Conservation (phyloP, 345 rosid species). For the Lepidium sativum region DNA sequence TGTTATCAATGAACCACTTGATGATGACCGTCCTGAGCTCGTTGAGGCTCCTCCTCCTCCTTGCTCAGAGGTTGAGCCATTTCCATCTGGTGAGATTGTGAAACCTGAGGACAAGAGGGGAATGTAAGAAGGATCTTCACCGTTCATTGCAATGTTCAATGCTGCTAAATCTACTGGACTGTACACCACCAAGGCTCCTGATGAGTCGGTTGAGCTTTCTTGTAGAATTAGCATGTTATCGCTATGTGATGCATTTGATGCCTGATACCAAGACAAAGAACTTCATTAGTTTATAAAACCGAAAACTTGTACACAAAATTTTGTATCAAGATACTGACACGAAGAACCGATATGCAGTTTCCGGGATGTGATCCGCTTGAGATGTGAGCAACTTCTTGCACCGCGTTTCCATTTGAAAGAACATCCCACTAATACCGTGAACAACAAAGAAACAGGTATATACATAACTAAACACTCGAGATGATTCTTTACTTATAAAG, state of each 20-base stretch:
- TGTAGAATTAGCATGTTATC: conserved; percentile 86
- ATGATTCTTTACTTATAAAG: background rate
- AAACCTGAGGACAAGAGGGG: conserved; percentile 94
- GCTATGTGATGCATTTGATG: conserved; percentile 64
- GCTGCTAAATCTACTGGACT: conserved; percentile 84
- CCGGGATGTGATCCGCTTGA: conserved; percentile 88
- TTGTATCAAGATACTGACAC: conserved; percentile 43
- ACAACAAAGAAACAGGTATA: background rate
- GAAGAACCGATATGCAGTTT: conserved; percentile 85
- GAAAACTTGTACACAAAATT: background rate
- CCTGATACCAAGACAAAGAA: conserved; percentile 30
- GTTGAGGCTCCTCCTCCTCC: conserved; percentile 58
- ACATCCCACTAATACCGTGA: conserved; percentile 72
- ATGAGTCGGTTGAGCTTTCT: conserved; percentile 84
- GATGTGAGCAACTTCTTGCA: conserved; percentile 90
- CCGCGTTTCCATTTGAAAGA: conserved; percentile 76
- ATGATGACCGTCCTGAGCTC: conserved; percentile 44
- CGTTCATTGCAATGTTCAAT: conserved; percentile 84
- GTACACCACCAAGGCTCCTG: conserved; percentile 76
- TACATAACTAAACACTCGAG: background rate
- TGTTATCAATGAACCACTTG: conserved; percentile 63
- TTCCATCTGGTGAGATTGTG: conserved; percentile 67
- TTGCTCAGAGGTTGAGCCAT: conserved; percentile 11
- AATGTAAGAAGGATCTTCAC: conserved; percentile 82
- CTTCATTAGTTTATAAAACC: background rate